These are phyloP conservation scores for Erodium maritimum DNA, from an alignment of 345 rosid species.

Conservation along the genomic window DNA sequence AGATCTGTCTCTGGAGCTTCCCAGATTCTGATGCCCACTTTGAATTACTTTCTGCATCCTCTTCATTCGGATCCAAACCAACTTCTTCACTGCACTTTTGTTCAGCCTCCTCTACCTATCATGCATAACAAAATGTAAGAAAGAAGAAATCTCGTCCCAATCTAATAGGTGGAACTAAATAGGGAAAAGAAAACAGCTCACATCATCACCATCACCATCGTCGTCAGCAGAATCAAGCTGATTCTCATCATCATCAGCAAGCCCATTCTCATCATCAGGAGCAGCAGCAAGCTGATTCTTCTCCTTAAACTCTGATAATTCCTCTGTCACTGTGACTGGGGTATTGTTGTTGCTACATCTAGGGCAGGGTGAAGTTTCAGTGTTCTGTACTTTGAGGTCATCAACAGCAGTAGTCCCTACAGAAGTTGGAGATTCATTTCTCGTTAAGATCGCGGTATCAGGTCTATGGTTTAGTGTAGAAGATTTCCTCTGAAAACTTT, in stretches of 20 bases:
- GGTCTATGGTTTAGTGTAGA: constrained; percentile 17
- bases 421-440: constrained; percentile 26
- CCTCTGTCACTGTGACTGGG: constrained; percentile 11
- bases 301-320: constrained; percentile 12
- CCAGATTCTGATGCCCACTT: constrained; percentile 52
- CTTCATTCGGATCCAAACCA: constrained; percentile 66
- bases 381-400: constrained; percentile 25
- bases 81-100: constrained; percentile 42
- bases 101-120: constrained; percentile 40
- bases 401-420: constrained; percentile 14
- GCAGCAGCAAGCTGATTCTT: constrained; percentile 29
- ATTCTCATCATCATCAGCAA: constrained; percentile 22
- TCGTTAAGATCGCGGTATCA: constrained; percentile 19
- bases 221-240: too few relatives aligned
- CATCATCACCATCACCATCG: constrained; percentile 25
- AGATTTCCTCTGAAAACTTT: constrained; percentile 17
- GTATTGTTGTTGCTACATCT: constrained; percentile 7
- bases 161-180: not conserved
- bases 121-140: constrained; percentile 10
- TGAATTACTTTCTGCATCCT: constrained; percentile 23
- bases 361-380: constrained; percentile 13
- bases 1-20: constrained; percentile 43
- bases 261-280: too few relatives aligned
- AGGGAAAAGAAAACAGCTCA: constrained; percentile 12
- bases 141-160: not conserved